phyloP scores from a whole-genome alignment of 2,329 filamentous ascomycete genomes.

The Achaetomium macrosporum region DNA sequence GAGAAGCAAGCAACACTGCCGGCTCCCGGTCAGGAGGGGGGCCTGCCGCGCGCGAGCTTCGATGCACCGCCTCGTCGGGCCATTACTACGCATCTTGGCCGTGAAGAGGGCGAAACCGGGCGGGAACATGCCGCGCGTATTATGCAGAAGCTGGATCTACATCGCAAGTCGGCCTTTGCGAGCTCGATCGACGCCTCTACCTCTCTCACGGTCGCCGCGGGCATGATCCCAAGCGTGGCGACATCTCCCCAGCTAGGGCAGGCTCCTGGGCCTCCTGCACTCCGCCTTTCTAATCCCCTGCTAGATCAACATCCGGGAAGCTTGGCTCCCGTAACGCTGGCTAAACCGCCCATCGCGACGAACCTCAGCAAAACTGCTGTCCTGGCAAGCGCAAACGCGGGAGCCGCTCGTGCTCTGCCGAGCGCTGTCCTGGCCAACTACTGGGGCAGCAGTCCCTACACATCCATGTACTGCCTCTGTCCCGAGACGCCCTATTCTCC shows the following conservation, averaged over 20 bases:
- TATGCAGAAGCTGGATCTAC: slow-evolving; percentile 87
- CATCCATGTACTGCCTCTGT: slow-evolving; percentile 29
- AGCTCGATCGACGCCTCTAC: slow-evolving; percentile 31
- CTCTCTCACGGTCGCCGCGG: slow-evolving; percentile 39
- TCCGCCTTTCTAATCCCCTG: slow-evolving; percentile 28
- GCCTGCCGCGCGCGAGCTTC: slow-evolving; percentile 59
- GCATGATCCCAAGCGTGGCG: slow-evolving; percentile 40
- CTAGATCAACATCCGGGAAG: slow-evolving; percentile 50
- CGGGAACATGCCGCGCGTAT: slow-evolving; percentile 81
- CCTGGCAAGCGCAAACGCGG: slow-evolving; percentile 63
- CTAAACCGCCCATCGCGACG: slow-evolving; percentile 75
- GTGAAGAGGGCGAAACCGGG: slow-evolving; percentile 66
- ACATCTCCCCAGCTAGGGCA: slow-evolving; percentile 27
- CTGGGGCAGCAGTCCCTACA: slow-evolving; percentile 86
- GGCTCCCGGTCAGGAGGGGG: slow-evolving; percentile 55
- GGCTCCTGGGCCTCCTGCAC: background rate
- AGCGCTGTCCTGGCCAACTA: slow-evolving; percentile 86
- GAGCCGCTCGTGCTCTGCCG: slow-evolving; percentile 66
- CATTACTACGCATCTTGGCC: slow-evolving; percentile 46
- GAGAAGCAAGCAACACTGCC: slow-evolving; percentile 63
- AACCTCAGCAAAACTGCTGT: slow-evolving; percentile 83
- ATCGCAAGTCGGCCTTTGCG: slow-evolving; percentile 67
- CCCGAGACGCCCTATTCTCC: slow-evolving; percentile 23
- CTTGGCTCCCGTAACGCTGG: slow-evolving; percentile 76
- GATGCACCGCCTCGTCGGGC: slow-evolving; percentile 56